phyloP scores from a whole-genome alignment of 148 eudicot species.

The Limonium bicolor region DNA sequence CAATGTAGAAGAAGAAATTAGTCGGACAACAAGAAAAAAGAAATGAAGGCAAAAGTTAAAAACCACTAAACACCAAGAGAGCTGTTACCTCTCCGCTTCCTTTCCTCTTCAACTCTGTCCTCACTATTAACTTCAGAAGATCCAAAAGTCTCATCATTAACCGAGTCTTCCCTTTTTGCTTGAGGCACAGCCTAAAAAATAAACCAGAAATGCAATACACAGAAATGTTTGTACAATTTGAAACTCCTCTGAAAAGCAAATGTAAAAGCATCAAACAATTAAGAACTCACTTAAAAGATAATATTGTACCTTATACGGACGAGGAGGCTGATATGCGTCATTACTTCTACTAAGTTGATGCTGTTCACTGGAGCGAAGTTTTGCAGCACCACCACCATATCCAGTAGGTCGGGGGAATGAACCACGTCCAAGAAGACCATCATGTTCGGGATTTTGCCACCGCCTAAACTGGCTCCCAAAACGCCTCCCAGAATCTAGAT shows the following conservation, averaged over 20 bases:
- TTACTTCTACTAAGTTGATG: conserved; percentile 47
- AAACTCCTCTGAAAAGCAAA: neutral
- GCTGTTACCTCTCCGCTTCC: conserved; percentile 82
- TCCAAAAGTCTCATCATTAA: conserved; percentile 97
- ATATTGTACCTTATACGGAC: conserved; percentile 75
- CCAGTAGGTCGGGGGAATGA: conserved; percentile 87
- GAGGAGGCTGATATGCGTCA: conserved; percentile 98
- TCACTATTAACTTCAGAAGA: conserved; percentile 50
- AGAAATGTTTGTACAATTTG: neutral
- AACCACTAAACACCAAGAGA: too few relatives aligned
- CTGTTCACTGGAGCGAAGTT: conserved; percentile 40
- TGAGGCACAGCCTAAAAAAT: conserved; percentile 60
- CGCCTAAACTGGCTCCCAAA: conserved; percentile 42
- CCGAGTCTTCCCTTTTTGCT: conserved; percentile 60
- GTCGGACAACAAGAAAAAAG: too few relatives aligned
- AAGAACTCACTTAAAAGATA: too few relatives aligned
- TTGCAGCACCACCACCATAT: conserved; percentile 41
- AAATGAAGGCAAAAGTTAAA: too few relatives aligned
- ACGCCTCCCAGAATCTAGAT: conserved; percentile 60
- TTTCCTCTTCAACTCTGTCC: conserved; percentile 90
- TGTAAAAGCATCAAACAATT: neutral
- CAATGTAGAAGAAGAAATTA: too few relatives aligned
- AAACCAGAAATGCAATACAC: neutral
- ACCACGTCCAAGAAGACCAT: conserved; percentile 99
- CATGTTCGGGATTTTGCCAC: conserved; percentile 82